Evolutionary conservation across 331 rosid genomes (phyloP), one percentile per base, ranked within the genome.

Genomic region (Quercus phellos): DNA sequence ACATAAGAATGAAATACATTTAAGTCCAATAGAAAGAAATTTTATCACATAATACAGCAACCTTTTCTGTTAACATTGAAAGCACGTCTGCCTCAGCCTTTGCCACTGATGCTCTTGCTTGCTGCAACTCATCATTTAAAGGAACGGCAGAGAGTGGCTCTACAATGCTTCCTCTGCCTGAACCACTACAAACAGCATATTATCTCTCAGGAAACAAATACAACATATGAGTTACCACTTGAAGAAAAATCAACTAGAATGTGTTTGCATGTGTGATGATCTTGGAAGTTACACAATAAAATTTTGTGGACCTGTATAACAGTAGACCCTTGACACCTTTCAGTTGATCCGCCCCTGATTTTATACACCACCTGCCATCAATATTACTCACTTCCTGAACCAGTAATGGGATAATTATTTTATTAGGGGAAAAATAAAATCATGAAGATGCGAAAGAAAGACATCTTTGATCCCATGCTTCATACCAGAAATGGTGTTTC

Each of bases 291-390:
- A 80, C 70, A 82, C 68, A 51, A 73, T 38, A 56, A 77, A 78
- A 71, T 51, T 77, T 77, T 61, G 82, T 78, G 80, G 77, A 94
- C 99, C 99, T 94, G 83, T 96, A 87, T 81, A 94, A 74, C 76
- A 90, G 73, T 35, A 94, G 94, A 85, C 96, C 98, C 83, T 87
- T 85, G 51, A 90, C 80, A 80, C 79, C 83, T 68, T 90, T 85
- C 82, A 80, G 81, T 74, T 85, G 90, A 72, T 85, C 85, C 66
- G 86, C 85, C 77, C 80, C 85, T 46, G 89, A 88, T 80, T 82
- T 90, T 78, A 92, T 71, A 79, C 98, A 90, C 99, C 98, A 94
- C 90, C 99, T 90, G 77, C 99, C 99, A 83, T 91, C 92, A 73
- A 92, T 56, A 18, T 85, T 87, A 76, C 88, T 87, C 84, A 89